Evolutionary conservation across 768 basidiomycete genomes (phyloP).

Genomic region (Clathrus columnatus): DNA sequence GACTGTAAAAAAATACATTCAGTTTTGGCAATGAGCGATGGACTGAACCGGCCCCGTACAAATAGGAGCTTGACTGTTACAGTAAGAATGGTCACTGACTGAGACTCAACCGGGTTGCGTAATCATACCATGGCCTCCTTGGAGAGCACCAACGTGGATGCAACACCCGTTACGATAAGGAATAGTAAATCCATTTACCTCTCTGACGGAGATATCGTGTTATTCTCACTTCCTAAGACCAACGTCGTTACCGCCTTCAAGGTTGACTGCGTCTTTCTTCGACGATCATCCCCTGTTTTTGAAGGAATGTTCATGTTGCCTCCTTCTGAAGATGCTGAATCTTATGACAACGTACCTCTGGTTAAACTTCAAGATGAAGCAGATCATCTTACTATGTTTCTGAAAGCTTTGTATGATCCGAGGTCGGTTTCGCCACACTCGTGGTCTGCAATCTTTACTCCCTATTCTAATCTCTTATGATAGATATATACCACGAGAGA

Average conservation of each 20-base stretch:
- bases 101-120: too few relatives aligned
- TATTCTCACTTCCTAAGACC: slow-evolving; percentile 13
- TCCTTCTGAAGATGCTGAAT: slow-evolving; percentile 17
- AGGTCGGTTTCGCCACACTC: too few relatives aligned
- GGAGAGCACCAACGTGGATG: too few relatives aligned
- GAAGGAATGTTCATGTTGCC: slow-evolving; percentile 29
- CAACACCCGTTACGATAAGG: too few relatives aligned
- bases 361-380: slow-evolving; percentile 19
- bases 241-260: slow-evolving; percentile 17
- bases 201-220: slow-evolving; percentile 28
- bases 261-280: slow-evolving; percentile 17
- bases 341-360: slow-evolving; percentile 15
- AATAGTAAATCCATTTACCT: slow-evolving; percentile 29
- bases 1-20: too few relatives aligned
- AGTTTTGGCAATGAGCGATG: too few relatives aligned
- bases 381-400: too few relatives aligned
- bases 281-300: slow-evolving; percentile 21
- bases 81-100: too few relatives aligned
- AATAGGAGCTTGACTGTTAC: too few relatives aligned
- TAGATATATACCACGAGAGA: background rate
- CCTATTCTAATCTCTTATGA: background rate
- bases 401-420: slow-evolving; percentile 2
- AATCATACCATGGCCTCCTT: too few relatives aligned
- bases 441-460: too few relatives aligned
- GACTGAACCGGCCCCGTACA: too few relatives aligned